phyloP scores from a whole-genome alignment of 257 asterid genomes.

The Parsonsia alboflavescens region DNA sequence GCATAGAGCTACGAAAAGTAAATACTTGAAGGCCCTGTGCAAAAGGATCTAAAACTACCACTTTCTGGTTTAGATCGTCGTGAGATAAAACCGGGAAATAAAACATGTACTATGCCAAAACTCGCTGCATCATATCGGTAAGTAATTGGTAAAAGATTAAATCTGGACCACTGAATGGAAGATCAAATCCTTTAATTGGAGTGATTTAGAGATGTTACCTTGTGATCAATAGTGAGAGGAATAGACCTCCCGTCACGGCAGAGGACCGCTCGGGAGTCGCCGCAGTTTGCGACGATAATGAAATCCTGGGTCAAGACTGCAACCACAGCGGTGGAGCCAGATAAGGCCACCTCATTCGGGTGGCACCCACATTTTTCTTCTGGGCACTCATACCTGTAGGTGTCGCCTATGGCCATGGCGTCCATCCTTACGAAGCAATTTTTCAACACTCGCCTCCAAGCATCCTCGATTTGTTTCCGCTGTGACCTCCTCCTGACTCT shows the following conservation, averaged over 20 bases:
- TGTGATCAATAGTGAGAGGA: slow-evolving; percentile 28
- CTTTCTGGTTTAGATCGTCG: background rate
- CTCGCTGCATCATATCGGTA: background rate
- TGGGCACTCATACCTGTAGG: background rate
- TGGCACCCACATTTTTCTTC: background rate
- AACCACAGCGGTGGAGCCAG: slow-evolving; percentile 29
- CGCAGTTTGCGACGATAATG: slow-evolving; percentile 25
- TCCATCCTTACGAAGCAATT: background rate
- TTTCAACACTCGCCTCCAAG: background rate
- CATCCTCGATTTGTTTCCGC: background rate
- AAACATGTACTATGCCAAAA: background rate
- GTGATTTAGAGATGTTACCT: slow-evolving; percentile 13
- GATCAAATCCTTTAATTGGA: background rate
- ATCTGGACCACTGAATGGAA: background rate
- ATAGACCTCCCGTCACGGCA: slow-evolving; percentile 16
- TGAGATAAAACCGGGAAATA: background rate
- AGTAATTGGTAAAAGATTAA: background rate
- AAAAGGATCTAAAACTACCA: background rate
- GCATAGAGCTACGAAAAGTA: background rate
- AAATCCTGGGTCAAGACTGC: slow-evolving; percentile 17
- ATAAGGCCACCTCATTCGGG: background rate
- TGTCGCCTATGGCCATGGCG: background rate
- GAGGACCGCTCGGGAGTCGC: slow-evolving; percentile 32
- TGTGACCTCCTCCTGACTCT: background rate
- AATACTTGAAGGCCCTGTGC: background rate